These are phyloP conservation scores for Cercospora zeae-maydis DNA, from an alignment of 2,329 filamentous ascomycete species.

Conservation along the genomic window DNA sequence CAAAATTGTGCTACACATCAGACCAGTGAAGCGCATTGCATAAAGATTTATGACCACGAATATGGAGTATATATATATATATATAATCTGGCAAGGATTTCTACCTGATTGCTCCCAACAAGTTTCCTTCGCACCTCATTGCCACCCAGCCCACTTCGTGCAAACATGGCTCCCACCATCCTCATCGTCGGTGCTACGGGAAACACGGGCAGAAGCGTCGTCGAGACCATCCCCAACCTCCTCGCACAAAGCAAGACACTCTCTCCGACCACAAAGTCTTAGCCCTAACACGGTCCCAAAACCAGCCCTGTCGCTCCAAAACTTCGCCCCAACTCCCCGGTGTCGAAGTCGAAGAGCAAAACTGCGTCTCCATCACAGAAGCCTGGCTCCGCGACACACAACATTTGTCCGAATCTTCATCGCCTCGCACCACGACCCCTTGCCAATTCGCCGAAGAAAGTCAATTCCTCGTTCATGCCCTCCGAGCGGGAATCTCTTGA, in stretches of 20 bases:
- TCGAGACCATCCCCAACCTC: not conserved
- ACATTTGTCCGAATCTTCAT: slow-evolving; percentile 42
- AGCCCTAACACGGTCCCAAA: slow-evolving; percentile 36
- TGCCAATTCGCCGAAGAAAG: slow-evolving; percentile 44
- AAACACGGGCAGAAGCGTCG: slow-evolving; percentile 6
- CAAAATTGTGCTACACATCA: not conserved
- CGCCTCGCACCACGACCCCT: slow-evolving; percentile 39
- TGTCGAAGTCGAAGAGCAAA: slow-evolving; percentile 38
- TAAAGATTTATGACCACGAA: not conserved
- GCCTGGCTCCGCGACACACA: slow-evolving; percentile 41
- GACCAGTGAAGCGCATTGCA: not conserved
- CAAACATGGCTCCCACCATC: slow-evolving; percentile 2
- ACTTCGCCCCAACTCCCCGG: slow-evolving; percentile 35
- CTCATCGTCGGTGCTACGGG: slow-evolving; percentile 11
- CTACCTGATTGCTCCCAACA: not conserved
- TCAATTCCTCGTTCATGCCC: slow-evolving; percentile 37
- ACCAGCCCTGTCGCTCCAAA: slow-evolving; percentile 25
- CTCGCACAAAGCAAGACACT: slow-evolving; percentile 2
- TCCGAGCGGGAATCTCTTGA: slow-evolving; percentile 42
- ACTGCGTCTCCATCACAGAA: slow-evolving; percentile 40
- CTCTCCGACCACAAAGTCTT: slow-evolving; percentile 30
- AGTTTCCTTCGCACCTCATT: not conserved
- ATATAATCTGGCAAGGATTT: too few species aligned
- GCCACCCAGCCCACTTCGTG: too few species aligned
- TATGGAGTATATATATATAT: too few species aligned